phyloP scores from a whole-genome alignment of 2,329 filamentous ascomycete genomes.

The Chaetomiaceae sp. region DNA sequence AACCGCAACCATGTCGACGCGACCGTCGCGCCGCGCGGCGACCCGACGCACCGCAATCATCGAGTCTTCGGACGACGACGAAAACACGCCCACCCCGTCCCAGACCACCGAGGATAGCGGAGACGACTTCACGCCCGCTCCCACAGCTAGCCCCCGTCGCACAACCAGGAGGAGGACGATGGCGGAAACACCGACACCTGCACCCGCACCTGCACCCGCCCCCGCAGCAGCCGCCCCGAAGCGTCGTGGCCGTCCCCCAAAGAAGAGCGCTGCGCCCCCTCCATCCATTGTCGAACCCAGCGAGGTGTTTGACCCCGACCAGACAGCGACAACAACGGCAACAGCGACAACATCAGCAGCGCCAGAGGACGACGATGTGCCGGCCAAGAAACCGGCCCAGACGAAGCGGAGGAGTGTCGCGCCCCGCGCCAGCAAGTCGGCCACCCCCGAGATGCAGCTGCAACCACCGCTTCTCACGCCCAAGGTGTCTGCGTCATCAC shows the following conservation, averaged over 20 bases:
- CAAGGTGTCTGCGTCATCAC: slow-evolving; percentile 48
- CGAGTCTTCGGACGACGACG: slow-evolving; percentile 69
- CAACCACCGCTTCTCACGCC: slow-evolving; percentile 43
- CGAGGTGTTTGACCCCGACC: slow-evolving; percentile 54
- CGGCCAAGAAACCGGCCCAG: slow-evolving; percentile 44
- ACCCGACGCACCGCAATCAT: slow-evolving; percentile 68
- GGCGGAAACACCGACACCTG: slow-evolving; percentile 33
- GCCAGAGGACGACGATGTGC: slow-evolving; percentile 29
- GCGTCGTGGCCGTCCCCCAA: slow-evolving; percentile 35
- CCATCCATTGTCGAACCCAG: slow-evolving; percentile 50
- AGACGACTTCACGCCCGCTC: slow-evolving; percentile 76
- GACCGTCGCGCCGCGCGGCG: slow-evolving; percentile 43
- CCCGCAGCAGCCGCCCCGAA: slow-evolving; percentile 23
- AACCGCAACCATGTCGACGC: slow-evolving; percentile 36
- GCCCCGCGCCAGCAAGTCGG: slow-evolving; percentile 37
- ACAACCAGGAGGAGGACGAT: slow-evolving; percentile 33
- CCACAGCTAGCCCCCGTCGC: slow-evolving; percentile 46
- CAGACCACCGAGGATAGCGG: slow-evolving; percentile 56
- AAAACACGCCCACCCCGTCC: slow-evolving; percentile 44
- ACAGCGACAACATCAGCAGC: slow-evolving; percentile 5
- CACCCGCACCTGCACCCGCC: slow-evolving; percentile 19
- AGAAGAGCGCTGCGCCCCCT: slow-evolving; percentile 36
- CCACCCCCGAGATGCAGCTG: slow-evolving; percentile 33
- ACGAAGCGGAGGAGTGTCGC: slow-evolving; percentile 63
- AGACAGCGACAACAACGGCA: slow-evolving; percentile 33